A percentile compares a stretch with the other conserved stretches of the same genome.
Evolutionary conservation across 768 basidiomycete species (phyloP).

Genomic region (Lenzites betulinus): DNA sequence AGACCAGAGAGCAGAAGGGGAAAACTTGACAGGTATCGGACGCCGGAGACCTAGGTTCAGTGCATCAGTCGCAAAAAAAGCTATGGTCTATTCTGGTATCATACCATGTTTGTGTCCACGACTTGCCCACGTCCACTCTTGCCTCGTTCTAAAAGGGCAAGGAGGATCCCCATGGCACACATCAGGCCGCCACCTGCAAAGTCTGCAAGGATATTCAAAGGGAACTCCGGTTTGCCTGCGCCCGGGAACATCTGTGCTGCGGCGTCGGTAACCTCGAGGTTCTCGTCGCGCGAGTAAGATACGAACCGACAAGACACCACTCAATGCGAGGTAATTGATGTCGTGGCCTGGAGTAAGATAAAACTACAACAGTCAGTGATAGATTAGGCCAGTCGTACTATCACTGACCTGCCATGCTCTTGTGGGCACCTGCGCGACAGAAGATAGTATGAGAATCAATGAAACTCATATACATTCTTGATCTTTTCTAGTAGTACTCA

Average conservation of each 20-base stretch:
- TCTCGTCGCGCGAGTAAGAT: background rate
- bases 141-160: slow-evolving; percentile 70
- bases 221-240: slow-evolving; percentile 65
- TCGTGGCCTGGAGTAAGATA: slow-evolving; percentile 61
- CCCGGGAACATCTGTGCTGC: slow-evolving; percentile 65
- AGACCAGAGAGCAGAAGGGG: slow-evolving; percentile 43
- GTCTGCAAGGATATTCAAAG: slow-evolving; percentile 77
- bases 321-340: slow-evolving; percentile 81
- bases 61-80: background rate
- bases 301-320: slow-evolving; percentile 68
- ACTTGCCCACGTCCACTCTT: slow-evolving; percentile 72
- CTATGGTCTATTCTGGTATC: slow-evolving; percentile 3
- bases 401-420: slow-evolving; percentile 69
- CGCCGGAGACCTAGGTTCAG: slow-evolving; percentile 66
- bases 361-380: background rate
- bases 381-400: background rate
- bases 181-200: slow-evolving; percentile 81
- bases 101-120: slow-evolving; percentile 76
- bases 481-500: slow-evolving; percentile 30
- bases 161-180: slow-evolving; percentile 70
- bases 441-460: background rate
- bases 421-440: slow-evolving; percentile 54
- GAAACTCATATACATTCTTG: background rate
- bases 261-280: background rate
- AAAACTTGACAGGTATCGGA: slow-evolving; percentile 75